These are phyloP conservation scores for Solanum medicagineum DNA, from an alignment of 257 asterid genomes.

Conservation along the genomic window DNA sequence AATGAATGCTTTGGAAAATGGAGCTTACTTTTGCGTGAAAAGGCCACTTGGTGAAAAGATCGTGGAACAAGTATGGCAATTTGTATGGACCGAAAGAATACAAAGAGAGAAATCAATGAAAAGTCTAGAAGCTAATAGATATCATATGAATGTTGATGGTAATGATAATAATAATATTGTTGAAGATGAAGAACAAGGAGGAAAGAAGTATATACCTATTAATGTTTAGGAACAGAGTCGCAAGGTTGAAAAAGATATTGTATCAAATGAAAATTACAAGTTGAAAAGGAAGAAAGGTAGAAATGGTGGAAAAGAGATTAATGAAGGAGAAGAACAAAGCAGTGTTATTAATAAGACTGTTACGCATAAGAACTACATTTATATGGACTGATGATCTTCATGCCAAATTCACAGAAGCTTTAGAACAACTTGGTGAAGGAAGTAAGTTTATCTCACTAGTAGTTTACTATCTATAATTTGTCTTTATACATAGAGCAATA, in stretches of 20 bases:
- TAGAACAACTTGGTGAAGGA: conserved; percentile 13
- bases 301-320: not conserved
- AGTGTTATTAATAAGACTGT: not conserved
- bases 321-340: not conserved
- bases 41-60: not conserved
- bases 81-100: not conserved
- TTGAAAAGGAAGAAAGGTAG: not conserved
- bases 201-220: not conserved
- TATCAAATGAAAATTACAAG: not conserved
- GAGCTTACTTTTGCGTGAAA: not conserved
- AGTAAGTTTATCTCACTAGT: not conserved
- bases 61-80: not conserved
- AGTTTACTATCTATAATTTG: not conserved
- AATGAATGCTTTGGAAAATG: not conserved
- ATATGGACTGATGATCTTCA: conserved; percentile 15
- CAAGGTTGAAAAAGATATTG: not conserved
- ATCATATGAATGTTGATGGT: not conserved
- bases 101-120: not conserved
- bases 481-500: not conserved
- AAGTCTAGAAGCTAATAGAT: not conserved
- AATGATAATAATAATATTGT: not conserved
- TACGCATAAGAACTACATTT: not conserved
- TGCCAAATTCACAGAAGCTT: conserved; percentile 4
- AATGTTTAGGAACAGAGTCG: not conserved
- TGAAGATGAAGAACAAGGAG: not conserved